Conservation (phyloP, 345 rosid genomes). For the Syzygium jambos region DNA sequence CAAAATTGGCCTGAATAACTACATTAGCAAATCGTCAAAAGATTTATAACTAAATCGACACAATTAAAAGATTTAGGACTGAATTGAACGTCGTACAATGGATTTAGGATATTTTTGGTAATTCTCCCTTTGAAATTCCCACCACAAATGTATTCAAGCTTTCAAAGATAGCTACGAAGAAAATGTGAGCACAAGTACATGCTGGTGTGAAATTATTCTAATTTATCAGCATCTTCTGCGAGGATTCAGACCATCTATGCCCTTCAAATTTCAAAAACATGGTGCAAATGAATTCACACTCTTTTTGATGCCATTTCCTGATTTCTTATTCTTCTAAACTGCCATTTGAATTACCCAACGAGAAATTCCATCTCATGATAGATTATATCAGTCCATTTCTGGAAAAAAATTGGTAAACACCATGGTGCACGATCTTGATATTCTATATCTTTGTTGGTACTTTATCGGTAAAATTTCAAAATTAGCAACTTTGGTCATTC, state of each 20-base stretch:
- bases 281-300: not conserved
- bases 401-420: not conserved
- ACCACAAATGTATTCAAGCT: not conserved
- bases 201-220: not conserved
- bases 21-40: not conserved
- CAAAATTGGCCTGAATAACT: fast-evolving
- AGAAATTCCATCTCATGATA: not conserved
- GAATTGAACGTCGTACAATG: not conserved
- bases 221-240: not conserved
- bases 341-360: not conserved
- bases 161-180: not conserved
- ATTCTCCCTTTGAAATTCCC: not conserved
- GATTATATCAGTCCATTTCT: not conserved
- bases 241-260: not conserved
- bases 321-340: not conserved
- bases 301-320: not conserved
- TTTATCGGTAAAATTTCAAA: not conserved
- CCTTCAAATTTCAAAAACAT: not conserved
- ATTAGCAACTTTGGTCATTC: not conserved
- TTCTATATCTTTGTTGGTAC: not conserved
- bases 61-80: not conserved
- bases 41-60: not conserved
- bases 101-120: not conserved
- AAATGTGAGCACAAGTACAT: not conserved
- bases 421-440: not conserved